phyloP scores from a whole-genome alignment of 352 stramenopile genomes.

The Globisporangium paroecandrum region DNA sequence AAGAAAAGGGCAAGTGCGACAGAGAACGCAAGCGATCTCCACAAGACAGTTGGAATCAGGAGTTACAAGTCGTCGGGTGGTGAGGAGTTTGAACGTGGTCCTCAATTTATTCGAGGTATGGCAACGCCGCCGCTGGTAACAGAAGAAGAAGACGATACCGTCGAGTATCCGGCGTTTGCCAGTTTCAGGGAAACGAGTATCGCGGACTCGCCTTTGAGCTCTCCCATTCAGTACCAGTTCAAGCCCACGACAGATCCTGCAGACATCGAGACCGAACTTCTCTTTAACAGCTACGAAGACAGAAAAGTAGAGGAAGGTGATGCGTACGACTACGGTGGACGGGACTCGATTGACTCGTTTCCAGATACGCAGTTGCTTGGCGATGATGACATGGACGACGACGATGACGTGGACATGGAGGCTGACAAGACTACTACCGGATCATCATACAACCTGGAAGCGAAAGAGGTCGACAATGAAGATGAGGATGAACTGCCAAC shows the following conservation, averaged over 20 bases:
- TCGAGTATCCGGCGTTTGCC: not conserved
- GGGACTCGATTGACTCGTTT: constrained; percentile 29
- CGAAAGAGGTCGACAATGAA: not conserved
- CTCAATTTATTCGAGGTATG: not conserved
- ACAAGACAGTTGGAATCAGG: not conserved
- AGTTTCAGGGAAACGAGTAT: constrained; percentile 3
- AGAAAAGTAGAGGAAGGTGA: constrained; percentile 16
- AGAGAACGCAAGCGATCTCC: not conserved
- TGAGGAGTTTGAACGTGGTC: not conserved
- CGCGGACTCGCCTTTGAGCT: not conserved
- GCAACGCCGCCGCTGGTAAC: not conserved
- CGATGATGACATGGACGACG: constrained; percentile 24
- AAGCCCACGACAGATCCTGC: not conserved
- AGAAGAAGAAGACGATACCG: not conserved
- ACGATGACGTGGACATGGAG: constrained; percentile 6
- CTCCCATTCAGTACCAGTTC: not conserved
- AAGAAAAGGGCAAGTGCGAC: not conserved
- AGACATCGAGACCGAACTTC: not conserved
- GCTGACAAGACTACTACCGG: not conserved
- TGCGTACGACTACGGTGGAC: constrained; percentile 19
- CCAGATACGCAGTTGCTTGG: constrained; percentile 50
- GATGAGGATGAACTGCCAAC: constrained; percentile 36
- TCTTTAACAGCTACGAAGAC: not conserved
- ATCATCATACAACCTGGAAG: not conserved
- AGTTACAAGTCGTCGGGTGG: not conserved